phyloP scores from a whole-genome alignment of 495 filamentous ascomycete genomes.

The Penicillium pulvis region DNA sequence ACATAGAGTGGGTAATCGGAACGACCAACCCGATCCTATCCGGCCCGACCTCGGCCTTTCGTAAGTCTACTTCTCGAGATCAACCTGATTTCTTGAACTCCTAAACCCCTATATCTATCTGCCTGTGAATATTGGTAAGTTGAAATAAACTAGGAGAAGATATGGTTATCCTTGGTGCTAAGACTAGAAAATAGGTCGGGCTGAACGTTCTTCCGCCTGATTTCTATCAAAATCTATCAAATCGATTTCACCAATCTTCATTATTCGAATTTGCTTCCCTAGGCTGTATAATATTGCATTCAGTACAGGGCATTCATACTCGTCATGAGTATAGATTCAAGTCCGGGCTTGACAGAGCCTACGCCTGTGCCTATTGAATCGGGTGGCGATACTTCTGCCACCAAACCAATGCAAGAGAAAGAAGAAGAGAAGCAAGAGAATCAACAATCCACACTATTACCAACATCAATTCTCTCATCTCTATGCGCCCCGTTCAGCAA shows the following conservation, averaged over 20 bases:
- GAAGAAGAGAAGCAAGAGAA: not conserved
- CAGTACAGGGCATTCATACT: too few species aligned
- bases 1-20: slow-evolving; percentile 13
- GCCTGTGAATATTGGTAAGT: not conserved
- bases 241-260: not conserved
- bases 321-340: slow-evolving; percentile 5
- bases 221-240: not conserved
- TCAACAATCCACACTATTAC: not conserved
- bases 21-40: slow-evolving; percentile 22
- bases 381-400: not conserved
- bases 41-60: slow-evolving; percentile 24
- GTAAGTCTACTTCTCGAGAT: not conserved
- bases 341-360: not conserved
- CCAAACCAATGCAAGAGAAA: not conserved
- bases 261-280: not conserved
- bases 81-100: not conserved
- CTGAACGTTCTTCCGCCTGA: slow-evolving; percentile 3
- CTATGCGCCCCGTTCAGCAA: slow-evolving; percentile 10
- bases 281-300: not conserved
- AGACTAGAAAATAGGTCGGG: not conserved
- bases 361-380: not conserved
- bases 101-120: not conserved
- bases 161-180: not conserved
- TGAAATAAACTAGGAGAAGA: not conserved
- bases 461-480: slow-evolving; percentile 2